phyloP scores from a whole-genome alignment of 106 monocot species.

The Ottelia alismoides region DNA sequence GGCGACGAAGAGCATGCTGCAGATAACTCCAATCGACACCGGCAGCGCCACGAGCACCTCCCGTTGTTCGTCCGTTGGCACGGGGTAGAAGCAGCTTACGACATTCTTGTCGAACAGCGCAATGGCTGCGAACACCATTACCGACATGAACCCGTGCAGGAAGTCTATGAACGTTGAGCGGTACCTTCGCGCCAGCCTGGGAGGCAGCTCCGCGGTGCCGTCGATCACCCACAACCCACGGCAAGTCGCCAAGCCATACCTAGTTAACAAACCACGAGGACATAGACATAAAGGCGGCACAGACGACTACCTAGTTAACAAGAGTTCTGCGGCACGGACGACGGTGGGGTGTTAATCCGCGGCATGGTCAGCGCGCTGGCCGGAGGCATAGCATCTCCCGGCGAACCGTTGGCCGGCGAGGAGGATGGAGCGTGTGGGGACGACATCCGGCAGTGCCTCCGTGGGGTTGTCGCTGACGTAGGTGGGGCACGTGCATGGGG shows the following conservation, averaged over 20 bases:
- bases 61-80: constrained; percentile 8
- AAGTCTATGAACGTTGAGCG: constrained; percentile 13
- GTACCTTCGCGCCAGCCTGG: constrained; percentile 1
- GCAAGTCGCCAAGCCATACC: constrained; percentile 14
- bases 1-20: constrained; percentile 25
- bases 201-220: constrained; percentile 2
- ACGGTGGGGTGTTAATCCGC: too few species aligned
- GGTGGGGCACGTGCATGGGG: too few species aligned
- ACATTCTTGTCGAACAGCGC: constrained; percentile 14
- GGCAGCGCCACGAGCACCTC: constrained; percentile 26
- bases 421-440: too few species aligned
- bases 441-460: too few species aligned
- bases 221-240: constrained; percentile 16
- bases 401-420: too few species aligned
- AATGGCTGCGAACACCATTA: constrained; percentile 6
- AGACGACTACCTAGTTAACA: too few species aligned
- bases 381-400: too few species aligned
- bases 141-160: constrained; percentile 11
- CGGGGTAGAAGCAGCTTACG: constrained; percentile 12
- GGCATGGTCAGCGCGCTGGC: too few species aligned
- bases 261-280: too few species aligned
- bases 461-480: too few species aligned
- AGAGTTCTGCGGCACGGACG: too few species aligned
- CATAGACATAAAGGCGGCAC: too few species aligned
- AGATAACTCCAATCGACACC: constrained; percentile 21